Evolutionary conservation across 202 grass and related monocot species (phyloP).

Genomic region (Brachypodium distachyon): DNA sequence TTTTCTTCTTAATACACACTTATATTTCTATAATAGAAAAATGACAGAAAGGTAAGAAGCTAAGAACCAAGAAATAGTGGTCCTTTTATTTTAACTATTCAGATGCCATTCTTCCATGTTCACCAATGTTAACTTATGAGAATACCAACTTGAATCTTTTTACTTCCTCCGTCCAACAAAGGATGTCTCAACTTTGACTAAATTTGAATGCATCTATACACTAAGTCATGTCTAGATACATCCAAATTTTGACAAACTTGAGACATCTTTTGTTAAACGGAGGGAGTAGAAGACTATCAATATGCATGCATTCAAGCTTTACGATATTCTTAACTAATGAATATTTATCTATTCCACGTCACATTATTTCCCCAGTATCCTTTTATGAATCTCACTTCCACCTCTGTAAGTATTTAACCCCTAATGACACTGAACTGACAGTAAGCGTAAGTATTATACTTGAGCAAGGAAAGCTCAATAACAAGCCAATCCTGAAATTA

Average conservation of each 20-base stretch:
- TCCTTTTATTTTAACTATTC: background rate
- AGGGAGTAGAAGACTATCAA: slow-evolving; percentile 14
- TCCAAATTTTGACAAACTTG: too few relatives aligned
- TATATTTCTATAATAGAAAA: background rate
- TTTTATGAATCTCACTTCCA: background rate
- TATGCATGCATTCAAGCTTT: slow-evolving; percentile 1
- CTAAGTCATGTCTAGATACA: too few relatives aligned
- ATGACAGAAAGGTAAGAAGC: background rate
- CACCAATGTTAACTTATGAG: background rate
- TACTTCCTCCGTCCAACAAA: too few relatives aligned
- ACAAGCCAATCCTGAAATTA: background rate
- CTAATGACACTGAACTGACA: background rate
- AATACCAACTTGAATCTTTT: background rate
- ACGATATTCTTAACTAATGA: background rate
- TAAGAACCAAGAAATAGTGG: background rate
- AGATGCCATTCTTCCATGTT: background rate
- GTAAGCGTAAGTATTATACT: background rate
- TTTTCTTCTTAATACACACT: background rate
- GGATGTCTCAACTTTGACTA: too few relatives aligned
- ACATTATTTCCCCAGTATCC: background rate
- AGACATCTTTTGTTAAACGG: too few relatives aligned
- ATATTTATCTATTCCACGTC: background rate
- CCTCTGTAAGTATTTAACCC: background rate
- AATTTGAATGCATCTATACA: too few relatives aligned
- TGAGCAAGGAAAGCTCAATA: background rate